Base-by-base conservation (phyloP, 2,329 filamentous ascomycete genomes). In the Mycogone perniciosa region DNA sequence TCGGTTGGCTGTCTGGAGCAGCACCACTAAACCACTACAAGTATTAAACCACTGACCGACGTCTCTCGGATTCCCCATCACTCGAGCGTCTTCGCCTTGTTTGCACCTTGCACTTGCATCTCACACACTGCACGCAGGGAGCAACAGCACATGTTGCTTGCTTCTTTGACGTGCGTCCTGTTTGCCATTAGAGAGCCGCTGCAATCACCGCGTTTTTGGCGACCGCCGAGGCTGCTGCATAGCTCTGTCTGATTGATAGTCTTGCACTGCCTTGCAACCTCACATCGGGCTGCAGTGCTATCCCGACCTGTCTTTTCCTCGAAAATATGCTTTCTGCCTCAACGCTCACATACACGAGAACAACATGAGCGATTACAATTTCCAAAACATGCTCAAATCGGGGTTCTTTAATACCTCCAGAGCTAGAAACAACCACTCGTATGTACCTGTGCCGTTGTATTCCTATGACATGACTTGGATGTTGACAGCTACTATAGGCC, bases 321-420 rank as follows among this genome's bases (percentile, higher is more conserved):
- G 6, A 33, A 41, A 30, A 20, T 45, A 44, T 42, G 41, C 41
- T 31, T 11, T 31, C 42, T 33, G 31, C 26, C 34, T 40, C n/a
- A 4, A 42, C 5, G 7, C 9, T 27, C 11, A 39, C 8, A 31
- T 44, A 29, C 40, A 38, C 20, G 34, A 20, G 9, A n/a, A 51
- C 64, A 71, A 57, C 44, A 76, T 76, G 74, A 69, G 66, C 50
- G 70, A 72, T 51, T 64, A 64, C 48, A 69, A 76, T 56, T 71
- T 78, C 37, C 66, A 76, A 40, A 68, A 69, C 54, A 64, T 77
- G 54, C 68, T 80, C 35, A 64, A 72, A 56, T 75, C 73, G 57
- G 76, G 76, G 48, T 76, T 73, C 51, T 80, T 75, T 61, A 74
- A 67, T 56, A 76, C 74, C 31, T 71, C 74, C 7, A 70, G 76